phyloP scores from a whole-genome alignment of 2,329 filamentous ascomycete genomes.

The Fonsecaea monophora region DNA sequence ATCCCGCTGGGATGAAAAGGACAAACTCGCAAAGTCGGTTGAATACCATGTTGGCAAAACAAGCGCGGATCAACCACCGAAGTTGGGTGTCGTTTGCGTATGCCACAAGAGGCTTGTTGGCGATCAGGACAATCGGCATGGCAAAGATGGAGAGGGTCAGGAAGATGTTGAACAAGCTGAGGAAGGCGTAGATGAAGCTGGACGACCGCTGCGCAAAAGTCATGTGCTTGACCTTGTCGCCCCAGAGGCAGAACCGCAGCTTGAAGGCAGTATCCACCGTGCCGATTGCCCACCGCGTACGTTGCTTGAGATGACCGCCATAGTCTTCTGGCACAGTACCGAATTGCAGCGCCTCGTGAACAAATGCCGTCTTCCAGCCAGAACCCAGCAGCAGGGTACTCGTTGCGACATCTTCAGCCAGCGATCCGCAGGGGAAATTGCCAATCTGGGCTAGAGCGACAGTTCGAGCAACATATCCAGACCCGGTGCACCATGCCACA shows the following conservation, averaged over 20 bases:
- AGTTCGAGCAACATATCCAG: conserved; percentile 43
- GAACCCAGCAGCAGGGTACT: conserved; percentile 42
- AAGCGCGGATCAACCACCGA: conserved; percentile 64
- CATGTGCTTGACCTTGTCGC: conserved; percentile 61
- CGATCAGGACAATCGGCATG: conserved; percentile 65
- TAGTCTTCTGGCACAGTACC: conserved; percentile 47
- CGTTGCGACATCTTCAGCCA: conserved; percentile 44
- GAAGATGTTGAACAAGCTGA: conserved; percentile 64
- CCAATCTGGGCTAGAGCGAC: conserved; percentile 43
- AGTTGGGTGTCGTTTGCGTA: conserved; percentile 62
- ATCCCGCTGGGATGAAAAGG: conserved; percentile 66
- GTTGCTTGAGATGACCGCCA: conserved; percentile 49
- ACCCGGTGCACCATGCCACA: conserved; percentile 45
- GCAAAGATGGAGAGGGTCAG: conserved; percentile 63
- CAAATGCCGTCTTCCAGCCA: conserved; percentile 43
- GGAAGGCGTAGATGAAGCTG: conserved; percentile 63
- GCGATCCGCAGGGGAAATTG: conserved; percentile 44
- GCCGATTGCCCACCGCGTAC: conserved; percentile 49
- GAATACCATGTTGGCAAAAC: conserved; percentile 59
- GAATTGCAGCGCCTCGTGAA: conserved; percentile 43
- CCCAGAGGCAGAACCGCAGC: conserved; percentile 66
- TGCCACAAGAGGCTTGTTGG: conserved; percentile 64
- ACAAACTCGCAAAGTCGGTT: conserved; percentile 65
- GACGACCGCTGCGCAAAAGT: conserved; percentile 64
- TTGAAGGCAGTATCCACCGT: conserved; percentile 67